These are phyloP conservation scores for Naganishia randhawae DNA, from an alignment of 768 basidiomycete genomes.

Conservation along the genomic window DNA sequence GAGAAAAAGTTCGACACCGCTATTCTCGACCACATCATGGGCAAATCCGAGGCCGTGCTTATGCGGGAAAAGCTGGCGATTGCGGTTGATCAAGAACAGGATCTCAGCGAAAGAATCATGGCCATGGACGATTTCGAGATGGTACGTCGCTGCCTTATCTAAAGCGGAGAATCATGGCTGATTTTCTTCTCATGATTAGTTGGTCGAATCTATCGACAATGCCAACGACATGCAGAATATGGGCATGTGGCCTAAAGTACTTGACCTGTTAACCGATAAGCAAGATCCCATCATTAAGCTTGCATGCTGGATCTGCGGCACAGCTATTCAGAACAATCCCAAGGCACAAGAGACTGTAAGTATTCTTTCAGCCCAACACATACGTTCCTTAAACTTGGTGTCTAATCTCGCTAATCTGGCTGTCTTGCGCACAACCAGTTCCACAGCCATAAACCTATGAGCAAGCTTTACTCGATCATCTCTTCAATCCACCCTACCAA, in stretches of 20 bases:
- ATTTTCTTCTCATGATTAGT: conserved; percentile 29
- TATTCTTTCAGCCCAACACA: not conserved
- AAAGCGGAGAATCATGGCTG: not conserved
- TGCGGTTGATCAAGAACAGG: conserved; percentile 42
- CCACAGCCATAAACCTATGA: conserved; percentile 41
- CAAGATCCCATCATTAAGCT: conserved; percentile 42
- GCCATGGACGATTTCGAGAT: conserved; percentile 52
- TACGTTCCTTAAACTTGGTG: not conserved
- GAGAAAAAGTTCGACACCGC: conserved; percentile 40
- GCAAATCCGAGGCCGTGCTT: conserved; percentile 46
- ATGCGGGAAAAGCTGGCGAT: conserved; percentile 51
- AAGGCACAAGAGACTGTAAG: conserved; percentile 51
- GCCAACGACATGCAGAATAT: conserved; percentile 50
- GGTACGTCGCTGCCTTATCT: conserved; percentile 35
- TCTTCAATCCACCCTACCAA: conserved; percentile 33
- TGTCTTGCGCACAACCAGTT: conserved; percentile 36
- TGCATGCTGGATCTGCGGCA: conserved; percentile 50
- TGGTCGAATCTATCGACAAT: conserved; percentile 52
- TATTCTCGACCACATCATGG: conserved; percentile 50
- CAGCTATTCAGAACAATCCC: conserved; percentile 51
- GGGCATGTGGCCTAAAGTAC: conserved; percentile 48
- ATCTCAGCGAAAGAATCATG: conserved; percentile 44
- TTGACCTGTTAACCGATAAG: conserved; percentile 39
- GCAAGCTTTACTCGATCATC: conserved; percentile 42
- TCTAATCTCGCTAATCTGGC: not conserved